Conservation (phyloP, 2,329 filamentous ascomycete genomes). For the Arthrobotrys pseudoclavata region DNA sequence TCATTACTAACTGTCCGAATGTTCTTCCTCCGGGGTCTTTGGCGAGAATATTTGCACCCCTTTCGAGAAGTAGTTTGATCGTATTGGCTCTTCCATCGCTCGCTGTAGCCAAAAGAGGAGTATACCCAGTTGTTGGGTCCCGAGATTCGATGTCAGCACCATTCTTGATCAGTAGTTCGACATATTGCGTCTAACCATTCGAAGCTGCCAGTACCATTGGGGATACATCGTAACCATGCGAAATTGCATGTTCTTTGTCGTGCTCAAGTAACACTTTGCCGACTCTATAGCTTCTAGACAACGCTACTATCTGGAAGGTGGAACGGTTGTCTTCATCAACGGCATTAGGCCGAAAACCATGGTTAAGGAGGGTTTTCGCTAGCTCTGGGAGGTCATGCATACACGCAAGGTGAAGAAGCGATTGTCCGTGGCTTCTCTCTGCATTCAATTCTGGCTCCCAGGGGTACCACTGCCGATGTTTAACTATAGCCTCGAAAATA, state of each 20-base stretch:
- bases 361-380: neutral
- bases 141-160: constrained; percentile 5
- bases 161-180: constrained; percentile 25
- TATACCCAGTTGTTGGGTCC: neutral
- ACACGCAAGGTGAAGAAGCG: neutral
- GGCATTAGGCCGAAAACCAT: neutral
- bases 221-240: neutral
- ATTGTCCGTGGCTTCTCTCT: neutral
- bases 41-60: neutral
- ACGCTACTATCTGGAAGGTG: neutral
- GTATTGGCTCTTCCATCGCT: neutral
- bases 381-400: neutral
- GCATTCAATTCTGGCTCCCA: neutral
- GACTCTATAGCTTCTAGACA: neutral
- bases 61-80: neutral
- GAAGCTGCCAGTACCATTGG: constrained; percentile 29
- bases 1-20: neutral
- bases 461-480: neutral
- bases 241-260: neutral
- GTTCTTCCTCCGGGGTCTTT: neutral
- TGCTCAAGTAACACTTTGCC: neutral
- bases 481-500: constrained; percentile 22
- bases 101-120: constrained; percentile 18
- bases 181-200: constrained; percentile 15
- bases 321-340: neutral